phyloP scores from a whole-genome alignment of 2,329 filamentous ascomycete genomes.

The Curvularia sp. region DNA sequence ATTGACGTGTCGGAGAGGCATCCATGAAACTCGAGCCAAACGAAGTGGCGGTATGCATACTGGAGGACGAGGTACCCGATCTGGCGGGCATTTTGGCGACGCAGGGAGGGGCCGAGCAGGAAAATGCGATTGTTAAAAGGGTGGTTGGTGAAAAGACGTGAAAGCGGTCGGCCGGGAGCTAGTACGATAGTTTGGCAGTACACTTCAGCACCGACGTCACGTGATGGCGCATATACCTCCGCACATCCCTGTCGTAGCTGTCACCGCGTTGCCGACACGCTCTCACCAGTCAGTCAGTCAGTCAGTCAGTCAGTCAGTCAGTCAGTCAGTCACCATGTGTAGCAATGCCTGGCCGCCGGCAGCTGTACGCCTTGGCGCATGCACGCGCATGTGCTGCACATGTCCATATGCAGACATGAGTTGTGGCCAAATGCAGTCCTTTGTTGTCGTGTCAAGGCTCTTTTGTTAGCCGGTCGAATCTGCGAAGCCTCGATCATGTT shows the following conservation, averaged over 20 bases:
- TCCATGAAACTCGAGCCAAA: conserved; percentile 44
- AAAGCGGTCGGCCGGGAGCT: conserved; percentile 15
- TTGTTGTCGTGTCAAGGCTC: background rate
- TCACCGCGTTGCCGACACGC: conserved; percentile 7
- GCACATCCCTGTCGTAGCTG: conserved; percentile 23
- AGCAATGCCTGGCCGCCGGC: background rate
- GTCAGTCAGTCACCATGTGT: background rate
- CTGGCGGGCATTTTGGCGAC: conserved; percentile 38
- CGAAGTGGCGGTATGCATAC: conserved; percentile 46
- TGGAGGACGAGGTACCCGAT: conserved; percentile 45
- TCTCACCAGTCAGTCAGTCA: background rate
- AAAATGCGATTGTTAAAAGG: conserved; percentile 24
- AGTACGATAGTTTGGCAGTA: conserved; percentile 20
- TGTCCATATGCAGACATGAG: too few species aligned
- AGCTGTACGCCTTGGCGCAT: background rate
- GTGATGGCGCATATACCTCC: conserved; percentile 23
- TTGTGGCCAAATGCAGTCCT: background rate
- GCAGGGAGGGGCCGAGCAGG: conserved; percentile 1
- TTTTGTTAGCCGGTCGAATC: background rate
- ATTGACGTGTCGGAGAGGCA: conserved; percentile 43
- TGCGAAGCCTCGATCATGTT: background rate
- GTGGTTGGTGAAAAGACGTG: conserved; percentile 34
- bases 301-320: background rate
- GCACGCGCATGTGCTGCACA: background rate
- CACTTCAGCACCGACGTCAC: conserved; percentile 17